Evolutionary conservation across 192 early-diverging fungal species (phyloP).

Genomic region (Coemansia sp.): DNA sequence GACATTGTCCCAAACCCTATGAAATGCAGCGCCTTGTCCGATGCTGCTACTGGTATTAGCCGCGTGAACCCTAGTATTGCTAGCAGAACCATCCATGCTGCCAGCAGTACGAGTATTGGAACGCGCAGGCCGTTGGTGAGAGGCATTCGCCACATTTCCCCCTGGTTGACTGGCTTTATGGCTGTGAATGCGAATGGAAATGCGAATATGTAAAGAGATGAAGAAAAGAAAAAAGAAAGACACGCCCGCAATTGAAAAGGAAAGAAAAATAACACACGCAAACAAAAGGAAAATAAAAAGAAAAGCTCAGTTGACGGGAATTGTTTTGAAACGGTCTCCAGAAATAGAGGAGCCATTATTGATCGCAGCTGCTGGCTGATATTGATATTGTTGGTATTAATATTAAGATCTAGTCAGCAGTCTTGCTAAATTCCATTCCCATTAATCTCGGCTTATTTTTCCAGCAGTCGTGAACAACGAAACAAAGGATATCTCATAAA

Average conservation of each 20-base stretch:
- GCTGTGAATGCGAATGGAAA: neutral
- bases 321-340: too few relatives aligned
- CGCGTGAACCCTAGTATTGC: constrained; percentile 42
- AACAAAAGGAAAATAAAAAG: too few relatives aligned
- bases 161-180: neutral
- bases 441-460: too few relatives aligned
- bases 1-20: constrained; percentile 35
- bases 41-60: constrained; percentile 18
- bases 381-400: too few relatives aligned
- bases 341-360: too few relatives aligned
- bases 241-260: neutral
- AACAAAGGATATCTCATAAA: too few relatives aligned
- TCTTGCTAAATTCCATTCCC: too few relatives aligned
- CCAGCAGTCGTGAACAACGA: too few relatives aligned
- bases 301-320: too few relatives aligned
- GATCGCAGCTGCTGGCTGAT: too few relatives aligned
- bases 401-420: too few relatives aligned
- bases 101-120: constrained; percentile 18
- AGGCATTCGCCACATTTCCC: constrained; percentile 25
- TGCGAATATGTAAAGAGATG: neutral
- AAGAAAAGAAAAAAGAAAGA: constrained; percentile 4
- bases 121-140: constrained; percentile 23
- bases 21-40: constrained; percentile 48
- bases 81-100: constrained; percentile 29
- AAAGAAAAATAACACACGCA: too few relatives aligned